A percentile compares a stretch with the other conserved stretches of the same genome.
These are phyloP conservation scores for Alloascoidea africana DNA, from an alignment of 805 yeast genomes.

Conservation along the genomic window DNA sequence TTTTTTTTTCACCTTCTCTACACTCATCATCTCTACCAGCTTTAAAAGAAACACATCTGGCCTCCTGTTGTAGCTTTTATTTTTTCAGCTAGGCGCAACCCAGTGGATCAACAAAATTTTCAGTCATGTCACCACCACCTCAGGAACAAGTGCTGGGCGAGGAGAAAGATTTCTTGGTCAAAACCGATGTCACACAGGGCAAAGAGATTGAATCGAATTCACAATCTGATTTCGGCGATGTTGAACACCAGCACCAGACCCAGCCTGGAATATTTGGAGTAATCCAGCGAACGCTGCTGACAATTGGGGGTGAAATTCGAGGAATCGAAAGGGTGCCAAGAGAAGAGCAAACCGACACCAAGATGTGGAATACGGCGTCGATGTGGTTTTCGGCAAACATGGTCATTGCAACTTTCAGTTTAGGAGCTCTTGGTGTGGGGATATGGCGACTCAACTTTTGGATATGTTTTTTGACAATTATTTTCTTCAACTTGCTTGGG, in stretches of 20 bases:
- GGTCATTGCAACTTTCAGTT: constrained; percentile 69
- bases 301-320: constrained; percentile 36
- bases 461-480: constrained; percentile 47
- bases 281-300: not conserved
- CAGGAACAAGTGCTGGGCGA: too few relatives aligned
- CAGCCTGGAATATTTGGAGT: constrained; percentile 1
- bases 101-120: too few relatives aligned
- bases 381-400: constrained; percentile 90
- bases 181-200: too few relatives aligned
- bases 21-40: too few relatives aligned
- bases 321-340: constrained; percentile 78
- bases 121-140: too few relatives aligned
- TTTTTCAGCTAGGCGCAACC: too few relatives aligned
- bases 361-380: constrained; percentile 55
- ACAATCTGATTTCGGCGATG: too few relatives aligned
- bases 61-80: too few relatives aligned
- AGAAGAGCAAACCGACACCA: constrained; percentile 56
- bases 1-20: too few relatives aligned
- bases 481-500: constrained; percentile 66
- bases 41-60: too few relatives aligned
- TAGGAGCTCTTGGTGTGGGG: constrained; percentile 59
- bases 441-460: constrained; percentile 59
- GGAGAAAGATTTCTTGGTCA: too few relatives aligned
- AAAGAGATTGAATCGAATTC: too few relatives aligned
- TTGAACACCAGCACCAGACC: not conserved